Base-by-base conservation (phyloP, 2,329 filamentous ascomycete species). In the Talaromyces sp. region DNA sequence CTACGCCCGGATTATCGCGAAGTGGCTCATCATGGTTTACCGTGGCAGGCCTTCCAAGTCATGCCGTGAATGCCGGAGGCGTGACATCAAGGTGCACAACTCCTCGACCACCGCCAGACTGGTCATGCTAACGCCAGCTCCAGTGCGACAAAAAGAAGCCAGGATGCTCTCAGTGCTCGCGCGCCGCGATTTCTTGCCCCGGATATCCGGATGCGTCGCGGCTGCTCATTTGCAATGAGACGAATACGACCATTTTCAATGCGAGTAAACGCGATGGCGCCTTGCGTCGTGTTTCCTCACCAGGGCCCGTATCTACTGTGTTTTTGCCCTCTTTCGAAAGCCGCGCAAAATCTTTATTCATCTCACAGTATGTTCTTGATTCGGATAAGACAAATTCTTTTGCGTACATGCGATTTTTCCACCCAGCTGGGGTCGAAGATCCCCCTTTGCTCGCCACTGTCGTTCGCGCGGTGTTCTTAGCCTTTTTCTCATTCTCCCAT, bases 341-440 rank as follows among this genome's bases (percentile, higher is more conserved):
- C 18, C 60, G 50, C 27, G 60, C 55, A 28, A 61, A 57, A 30
- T 28, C 16, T 31, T 31, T 61, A 28, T 61, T 61, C 44, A 14
- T 61, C 47, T 61, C 60, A 18, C 60, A 61, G 44, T 61, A 61
- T 33, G 60, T 57, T 36, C 18, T 47, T 6, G 60, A 61, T 5
- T 53, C 50, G 28, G 54, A 57, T 30, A 54, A 57, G 31, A 36
- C 44, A 42, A 61, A 61, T n/a, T 44, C 57, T 0, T 61, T 61
- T 23, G 40, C 60, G 8, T 61, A 61, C 44, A 61, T 61, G 60
- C 55, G 60, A 51, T 44, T 61, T 34, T 61, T 61, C 18, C 57
- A 52, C n/a, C 55, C 47, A 10, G 34, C 60, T 18, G 18, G 28
- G n/a, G n/a, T n/a, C 8, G 55, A 40, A 33, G 14, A 54, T 9